A percentile compares a stretch with the other conserved stretches of the same genome.
Conservation (phyloP, 2,329 filamentous ascomycete species). For the Allantophomopsis cytisporea region DNA sequence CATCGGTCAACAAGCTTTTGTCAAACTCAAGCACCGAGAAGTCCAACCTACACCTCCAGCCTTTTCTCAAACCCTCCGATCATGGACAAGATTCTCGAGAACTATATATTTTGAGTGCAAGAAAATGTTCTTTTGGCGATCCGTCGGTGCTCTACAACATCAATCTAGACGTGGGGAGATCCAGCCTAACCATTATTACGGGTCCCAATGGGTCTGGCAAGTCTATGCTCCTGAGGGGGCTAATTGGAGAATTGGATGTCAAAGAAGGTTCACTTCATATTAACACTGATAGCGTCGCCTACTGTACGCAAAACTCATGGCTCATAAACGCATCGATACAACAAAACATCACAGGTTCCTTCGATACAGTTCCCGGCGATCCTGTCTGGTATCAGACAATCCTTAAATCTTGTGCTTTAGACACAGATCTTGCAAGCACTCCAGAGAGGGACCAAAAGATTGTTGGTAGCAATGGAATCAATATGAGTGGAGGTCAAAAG, state of each 20-base stretch:
- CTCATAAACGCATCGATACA: conserved; percentile 10
- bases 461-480: conserved; percentile 17
- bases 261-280: conserved; percentile 3
- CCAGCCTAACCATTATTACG: conserved; percentile 3
- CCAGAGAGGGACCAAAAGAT: conserved; percentile 8
- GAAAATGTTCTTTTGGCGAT: too few relatives aligned
- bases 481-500: conserved; percentile 13
- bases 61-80: too few relatives aligned
- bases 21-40: too few relatives aligned
- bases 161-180: not conserved
- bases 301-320: conserved; percentile 9
- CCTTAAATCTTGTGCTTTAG: conserved; percentile 8
- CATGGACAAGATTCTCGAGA: too few relatives aligned
- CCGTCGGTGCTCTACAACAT: conserved; percentile 2
- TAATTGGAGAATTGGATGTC: conserved; percentile 7
- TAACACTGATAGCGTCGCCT: conserved; percentile 3
- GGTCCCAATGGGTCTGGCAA: conserved; percentile 16
- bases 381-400: conserved; percentile 9
- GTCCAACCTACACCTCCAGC: too few relatives aligned
- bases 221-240: conserved; percentile 6
- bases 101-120: too few relatives aligned
- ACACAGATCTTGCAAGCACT: conserved; percentile 8
- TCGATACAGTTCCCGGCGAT: conserved; percentile 1
- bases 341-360: conserved; percentile 14
- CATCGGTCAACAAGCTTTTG: too few relatives aligned